These are phyloP conservation scores for Lipomyces mesembrius DNA, from an alignment of 805 yeast genomes.

Conservation along the genomic window DNA sequence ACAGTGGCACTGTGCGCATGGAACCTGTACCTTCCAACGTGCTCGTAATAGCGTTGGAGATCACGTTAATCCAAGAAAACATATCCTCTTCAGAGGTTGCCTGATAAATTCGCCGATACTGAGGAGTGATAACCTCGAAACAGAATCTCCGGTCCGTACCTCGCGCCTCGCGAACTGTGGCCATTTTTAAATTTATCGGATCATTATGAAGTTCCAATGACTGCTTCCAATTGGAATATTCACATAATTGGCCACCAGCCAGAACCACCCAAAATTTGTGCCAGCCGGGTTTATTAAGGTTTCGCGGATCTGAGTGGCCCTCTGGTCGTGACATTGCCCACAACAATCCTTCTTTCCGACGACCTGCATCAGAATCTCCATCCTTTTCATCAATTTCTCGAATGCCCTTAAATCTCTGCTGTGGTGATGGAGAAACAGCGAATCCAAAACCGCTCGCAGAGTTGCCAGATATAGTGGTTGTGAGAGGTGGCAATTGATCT, in stretches of 20 bases:
- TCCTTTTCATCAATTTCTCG: constrained; percentile 17
- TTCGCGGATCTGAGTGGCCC: constrained; percentile 44
- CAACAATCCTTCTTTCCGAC: constrained; percentile 50
- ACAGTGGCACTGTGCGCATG: not conserved
- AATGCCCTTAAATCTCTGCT: not conserved
- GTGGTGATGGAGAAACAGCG: constrained; percentile 4
- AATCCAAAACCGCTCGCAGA: constrained; percentile 5
- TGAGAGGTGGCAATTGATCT: constrained; percentile 12
- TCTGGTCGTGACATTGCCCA: constrained; percentile 53
- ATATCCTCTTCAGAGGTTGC: constrained; percentile 71
- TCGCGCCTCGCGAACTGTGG: constrained; percentile 58
- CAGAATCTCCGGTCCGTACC: constrained; percentile 56
- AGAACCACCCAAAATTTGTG: constrained; percentile 87
- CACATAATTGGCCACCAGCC: constrained; percentile 67
- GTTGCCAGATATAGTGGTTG: constrained; percentile 14
- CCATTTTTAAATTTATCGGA: constrained; percentile 72
- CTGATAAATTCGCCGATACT: constrained; percentile 74
- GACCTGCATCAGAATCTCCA: constrained; percentile 12
- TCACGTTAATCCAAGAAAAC: constrained; percentile 66
- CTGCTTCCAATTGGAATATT: constrained; percentile 79
- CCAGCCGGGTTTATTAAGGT: constrained; percentile 58
- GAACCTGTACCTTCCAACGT: constrained; percentile 50
- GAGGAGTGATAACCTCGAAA: constrained; percentile 75
- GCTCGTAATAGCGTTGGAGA: constrained; percentile 57
- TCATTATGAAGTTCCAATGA: constrained; percentile 64